Evolutionary conservation across 495 filamentous ascomycete species (phyloP).

Genomic region (Podospora didyma): DNA sequence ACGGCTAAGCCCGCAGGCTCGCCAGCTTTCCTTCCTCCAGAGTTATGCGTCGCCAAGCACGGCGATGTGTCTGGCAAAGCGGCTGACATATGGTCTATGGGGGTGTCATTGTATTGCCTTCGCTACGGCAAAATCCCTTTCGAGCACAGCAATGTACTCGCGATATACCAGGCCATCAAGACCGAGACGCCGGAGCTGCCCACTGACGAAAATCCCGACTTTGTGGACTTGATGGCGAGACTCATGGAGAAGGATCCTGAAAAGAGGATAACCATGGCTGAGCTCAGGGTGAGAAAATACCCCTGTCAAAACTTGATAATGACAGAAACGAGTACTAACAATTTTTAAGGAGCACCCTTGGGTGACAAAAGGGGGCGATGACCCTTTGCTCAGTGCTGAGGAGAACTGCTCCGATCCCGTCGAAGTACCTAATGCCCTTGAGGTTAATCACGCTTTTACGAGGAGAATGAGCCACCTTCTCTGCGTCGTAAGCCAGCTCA

Average conservation of each 20-base stretch:
- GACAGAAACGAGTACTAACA: neutral
- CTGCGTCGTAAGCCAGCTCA: constrained; percentile 63
- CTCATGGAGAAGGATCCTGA: constrained; percentile 73
- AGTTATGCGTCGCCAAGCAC: constrained; percentile 84
- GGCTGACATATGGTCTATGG: constrained; percentile 98
- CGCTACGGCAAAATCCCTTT: constrained; percentile 87
- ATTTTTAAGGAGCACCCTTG: constrained; percentile 75
- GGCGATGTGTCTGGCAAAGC: constrained; percentile 85
- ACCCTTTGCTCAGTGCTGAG: constrained; percentile 73
- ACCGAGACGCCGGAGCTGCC: constrained; percentile 52
- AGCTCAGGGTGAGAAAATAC: constrained; percentile 62
- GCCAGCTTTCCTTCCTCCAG: constrained; percentile 90
- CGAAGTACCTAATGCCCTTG: constrained; percentile 77
- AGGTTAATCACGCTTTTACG: constrained; percentile 88
- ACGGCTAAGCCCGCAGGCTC: constrained; percentile 94
- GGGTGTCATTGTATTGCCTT: constrained; percentile 89
- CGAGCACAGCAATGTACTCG: constrained; percentile 68
- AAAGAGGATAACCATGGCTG: constrained; percentile 76
- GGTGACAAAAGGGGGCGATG: constrained; percentile 80
- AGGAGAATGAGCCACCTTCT: constrained; percentile 78
- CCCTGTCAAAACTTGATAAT: neutral
- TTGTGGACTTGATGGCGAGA: constrained; percentile 62
- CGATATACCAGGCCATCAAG: constrained; percentile 85
- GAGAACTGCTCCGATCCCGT: constrained; percentile 84
- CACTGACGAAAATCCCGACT: constrained; percentile 53